phyloP scores from a whole-genome alignment of 1,284 basidiomycete genomes.

The Tremellales sp. region DNA sequence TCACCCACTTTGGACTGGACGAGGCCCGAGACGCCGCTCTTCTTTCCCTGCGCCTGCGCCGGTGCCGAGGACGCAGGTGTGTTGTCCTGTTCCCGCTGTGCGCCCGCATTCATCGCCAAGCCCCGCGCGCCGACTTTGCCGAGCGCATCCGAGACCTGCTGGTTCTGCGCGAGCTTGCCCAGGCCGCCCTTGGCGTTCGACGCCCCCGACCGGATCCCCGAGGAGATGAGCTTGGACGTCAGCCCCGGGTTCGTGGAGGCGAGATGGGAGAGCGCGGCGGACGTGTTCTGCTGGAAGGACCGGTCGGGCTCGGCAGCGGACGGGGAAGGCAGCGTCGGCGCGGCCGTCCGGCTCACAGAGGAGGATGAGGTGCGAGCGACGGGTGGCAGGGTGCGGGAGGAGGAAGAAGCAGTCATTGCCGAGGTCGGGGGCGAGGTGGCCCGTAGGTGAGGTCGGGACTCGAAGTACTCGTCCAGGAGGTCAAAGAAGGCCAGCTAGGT shows the following conservation, averaged over 20 bases:
- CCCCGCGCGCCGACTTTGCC: constrained; percentile 19
- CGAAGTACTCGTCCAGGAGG: constrained; percentile 47
- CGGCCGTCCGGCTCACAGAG: constrained; percentile 3
- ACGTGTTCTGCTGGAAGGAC: background rate
- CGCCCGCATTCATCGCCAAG: constrained; percentile 7
- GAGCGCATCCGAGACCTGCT: constrained; percentile 13
- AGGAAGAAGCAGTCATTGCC: constrained; percentile 1
- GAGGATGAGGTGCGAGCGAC: constrained; percentile 2
- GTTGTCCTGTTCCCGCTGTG: constrained; percentile 1
- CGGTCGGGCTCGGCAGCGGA: background rate
- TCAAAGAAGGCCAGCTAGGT: constrained; percentile 42
- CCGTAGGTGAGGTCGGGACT: constrained; percentile 37
- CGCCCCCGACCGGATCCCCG: constrained; percentile 25
- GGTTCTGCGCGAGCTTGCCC: constrained; percentile 13
- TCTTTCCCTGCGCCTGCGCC: constrained; percentile 20
- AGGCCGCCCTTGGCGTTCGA: background rate
- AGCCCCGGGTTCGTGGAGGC: constrained; percentile 14
- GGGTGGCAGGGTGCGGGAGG: constrained; percentile 6
- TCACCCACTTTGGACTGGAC: constrained; percentile 20
- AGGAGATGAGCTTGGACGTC: constrained; percentile 25
- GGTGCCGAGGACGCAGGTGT: constrained; percentile 5
- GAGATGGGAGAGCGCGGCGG: constrained; percentile 3
- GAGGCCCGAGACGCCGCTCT: constrained; percentile 24
- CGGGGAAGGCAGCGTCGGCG: background rate
- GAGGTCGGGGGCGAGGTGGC: constrained; percentile 5